Conservation (phyloP, 2,329 filamentous ascomycete genomes). For the Pyrenophora tritici-repentis region DNA sequence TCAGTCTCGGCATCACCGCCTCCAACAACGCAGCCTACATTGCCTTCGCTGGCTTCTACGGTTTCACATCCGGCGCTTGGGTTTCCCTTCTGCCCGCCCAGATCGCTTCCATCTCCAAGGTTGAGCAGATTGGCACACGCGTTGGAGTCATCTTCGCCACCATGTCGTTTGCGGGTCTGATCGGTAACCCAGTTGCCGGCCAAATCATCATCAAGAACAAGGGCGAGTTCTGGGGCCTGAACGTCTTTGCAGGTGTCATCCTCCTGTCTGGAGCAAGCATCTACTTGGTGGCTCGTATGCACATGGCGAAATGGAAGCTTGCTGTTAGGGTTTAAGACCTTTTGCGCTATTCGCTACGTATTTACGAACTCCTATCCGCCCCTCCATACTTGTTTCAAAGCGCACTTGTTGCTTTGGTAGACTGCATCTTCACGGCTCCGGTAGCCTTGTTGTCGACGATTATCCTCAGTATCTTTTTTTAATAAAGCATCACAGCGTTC, state of each 20-base stretch:
- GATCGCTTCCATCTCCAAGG: constrained; percentile 48
- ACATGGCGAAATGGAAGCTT: constrained; percentile 33
- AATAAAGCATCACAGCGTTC: no score
- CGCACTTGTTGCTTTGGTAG: no score
- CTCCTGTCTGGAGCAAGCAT: constrained; percentile 51
- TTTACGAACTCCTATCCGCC: not conserved
- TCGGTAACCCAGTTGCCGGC: constrained; percentile 56
- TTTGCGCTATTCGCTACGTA: not conserved
- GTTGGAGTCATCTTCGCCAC: constrained; percentile 58
- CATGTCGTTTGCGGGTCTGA: constrained; percentile 52
- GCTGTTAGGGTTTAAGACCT: not conserved
- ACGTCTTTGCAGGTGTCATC: constrained; percentile 67
- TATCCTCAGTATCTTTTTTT: no score
- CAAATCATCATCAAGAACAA: constrained; percentile 56
- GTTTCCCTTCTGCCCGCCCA: constrained; percentile 55
- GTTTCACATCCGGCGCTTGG: constrained; percentile 59
- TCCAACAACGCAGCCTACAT: constrained; percentile 52
- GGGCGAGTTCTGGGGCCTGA: constrained; percentile 63
- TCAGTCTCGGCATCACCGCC: constrained; percentile 56
- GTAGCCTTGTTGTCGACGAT: no score
- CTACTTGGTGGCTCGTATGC: constrained; percentile 36
- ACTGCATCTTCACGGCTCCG: no score
- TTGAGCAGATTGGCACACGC: constrained; percentile 61
- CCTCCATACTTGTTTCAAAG: no score
- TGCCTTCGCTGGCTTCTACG: constrained; percentile 55